Conservation (phyloP, 148 eudicot genomes). For the Cornus florida region DNA sequence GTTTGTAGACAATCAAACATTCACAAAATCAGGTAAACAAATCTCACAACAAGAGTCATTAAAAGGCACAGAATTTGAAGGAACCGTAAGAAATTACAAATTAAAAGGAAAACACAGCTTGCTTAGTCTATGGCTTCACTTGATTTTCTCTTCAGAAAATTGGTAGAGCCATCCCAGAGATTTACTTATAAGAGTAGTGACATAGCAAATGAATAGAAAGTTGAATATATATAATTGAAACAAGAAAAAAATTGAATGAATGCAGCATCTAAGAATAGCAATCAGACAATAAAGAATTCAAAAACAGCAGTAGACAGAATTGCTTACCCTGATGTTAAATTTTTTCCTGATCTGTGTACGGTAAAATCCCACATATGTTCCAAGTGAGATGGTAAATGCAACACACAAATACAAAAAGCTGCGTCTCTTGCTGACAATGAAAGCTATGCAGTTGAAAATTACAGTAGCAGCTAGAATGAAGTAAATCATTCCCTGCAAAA, state of each 20-base stretch:
- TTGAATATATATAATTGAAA: not conserved
- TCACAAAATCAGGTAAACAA: too few species aligned
- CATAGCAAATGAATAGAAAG: not conserved
- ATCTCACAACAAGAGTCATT: too few species aligned
- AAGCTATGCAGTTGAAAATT: constrained; percentile 51
- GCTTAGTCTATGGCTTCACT: not conserved
- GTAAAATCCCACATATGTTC: constrained; percentile 63
- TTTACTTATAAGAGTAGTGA: not conserved
- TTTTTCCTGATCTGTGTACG: constrained; percentile 73
- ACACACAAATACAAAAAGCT: constrained; percentile 64
- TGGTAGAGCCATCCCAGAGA: not conserved
- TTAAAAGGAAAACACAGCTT: not conserved
- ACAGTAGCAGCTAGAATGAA: constrained; percentile 51
- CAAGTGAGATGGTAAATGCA: constrained; percentile 57
- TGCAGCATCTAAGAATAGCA: not conserved
- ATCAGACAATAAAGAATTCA: not conserved
- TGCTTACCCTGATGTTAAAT: constrained; percentile 78
- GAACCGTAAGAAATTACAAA: not conserved
- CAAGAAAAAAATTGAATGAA: not conserved
- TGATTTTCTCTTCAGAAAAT: not conserved
- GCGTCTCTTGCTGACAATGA: constrained; percentile 46
- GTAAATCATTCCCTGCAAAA: constrained; percentile 65
- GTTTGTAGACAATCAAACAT: too few species aligned
- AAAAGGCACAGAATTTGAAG: not conserved
- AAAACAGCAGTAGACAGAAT: not conserved